Evolutionary conservation across 345 rosid species (phyloP), one percentile per base, ranked within the genome.

Genomic region (Citrus australasica): DNA sequence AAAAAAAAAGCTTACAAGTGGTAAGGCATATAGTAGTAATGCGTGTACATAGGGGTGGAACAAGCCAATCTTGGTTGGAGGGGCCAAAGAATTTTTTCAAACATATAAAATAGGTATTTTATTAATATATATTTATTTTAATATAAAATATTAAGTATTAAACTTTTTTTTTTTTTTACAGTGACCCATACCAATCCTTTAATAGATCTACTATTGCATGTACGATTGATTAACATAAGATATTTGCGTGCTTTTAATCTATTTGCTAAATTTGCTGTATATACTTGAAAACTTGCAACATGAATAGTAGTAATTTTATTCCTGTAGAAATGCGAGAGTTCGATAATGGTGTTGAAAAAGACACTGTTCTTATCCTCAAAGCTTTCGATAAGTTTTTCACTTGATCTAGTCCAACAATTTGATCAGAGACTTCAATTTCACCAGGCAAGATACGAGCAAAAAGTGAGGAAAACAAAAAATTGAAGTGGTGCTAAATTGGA

Each of bases 361-460:
- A 85, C 78, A 33, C 42, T 25, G 32, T 70, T 74, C 78, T 82
- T 70, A 79, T 84, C 80, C 8, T 35, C 21, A 11, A 46, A 11
- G 16, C 51, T 38, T 63, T 25, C 46, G 22, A n/a, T 4, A 40
- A 40, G 4, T 40, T 40, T 40, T 40, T 40, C 46, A 40, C 13
- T 40, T 9, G 13, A 40, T 40, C 13, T 40, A 40, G 4, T 40
- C 1, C 56, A 51, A 27, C 21, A 14, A 21, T 80, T 69, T 71
- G 75, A 19, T 17, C 5, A 19, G 9, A 5, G 21, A 9, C 71
- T n/a, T 58, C 33, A n/a, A 22, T 10, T 9, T 37, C 40, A 25
- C 73, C 38, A 10, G 9, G 69, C 6, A 38, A 16, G 60, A n/a
- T 69, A 48, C 37, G 6, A 24, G 4, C 11, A n/a, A 51, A 9